Percentiles rank a stretch among this genome's conserved stretches.
Evolutionary conservation across 495 filamentous ascomycete species (phyloP).

Genomic region (Aspergillus sclerotioniger): DNA sequence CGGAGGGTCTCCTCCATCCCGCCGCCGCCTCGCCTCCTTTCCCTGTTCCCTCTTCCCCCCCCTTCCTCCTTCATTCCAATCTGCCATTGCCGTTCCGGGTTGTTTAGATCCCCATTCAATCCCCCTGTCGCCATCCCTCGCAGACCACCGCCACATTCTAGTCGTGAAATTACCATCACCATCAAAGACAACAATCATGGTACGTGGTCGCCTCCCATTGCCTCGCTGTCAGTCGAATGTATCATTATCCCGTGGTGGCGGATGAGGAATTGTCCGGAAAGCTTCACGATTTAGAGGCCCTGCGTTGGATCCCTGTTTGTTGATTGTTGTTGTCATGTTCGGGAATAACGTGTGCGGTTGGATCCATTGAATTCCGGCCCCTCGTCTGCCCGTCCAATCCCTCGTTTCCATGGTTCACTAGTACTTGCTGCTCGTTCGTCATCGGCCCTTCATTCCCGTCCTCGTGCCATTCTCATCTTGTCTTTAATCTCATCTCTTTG

Average conservation of each 20-base stretch:
- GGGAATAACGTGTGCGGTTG: not conserved
- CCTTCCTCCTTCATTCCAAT: conserved; percentile 15
- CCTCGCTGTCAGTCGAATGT: conserved; percentile 3
- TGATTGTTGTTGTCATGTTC: not conserved
- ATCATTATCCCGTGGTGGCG: not conserved
- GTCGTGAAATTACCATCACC: conserved; percentile 6
- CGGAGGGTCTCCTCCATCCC: conserved; percentile 8
- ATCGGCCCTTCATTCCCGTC: not conserved
- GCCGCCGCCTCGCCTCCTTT: conserved; percentile 9
- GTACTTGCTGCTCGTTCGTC: conserved; percentile 2
- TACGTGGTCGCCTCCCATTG: conserved; percentile 11
- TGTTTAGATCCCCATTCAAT: not conserved
- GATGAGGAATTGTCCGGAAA: conserved; percentile 1
- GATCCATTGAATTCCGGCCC: conserved; percentile 5
- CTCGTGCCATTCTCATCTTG: not conserved
- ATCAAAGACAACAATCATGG: conserved; percentile 8
- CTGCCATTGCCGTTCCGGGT: conserved; percentile 1
- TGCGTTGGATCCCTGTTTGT: not conserved
- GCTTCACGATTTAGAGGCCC: not conserved
- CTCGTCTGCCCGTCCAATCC: conserved; percentile 6
- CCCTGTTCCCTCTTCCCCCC: conserved; percentile 6
- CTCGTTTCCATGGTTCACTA: conserved; percentile 3
- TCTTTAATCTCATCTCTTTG: not conserved
- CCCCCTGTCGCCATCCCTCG: not conserved
- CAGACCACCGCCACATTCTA: conserved; percentile 7